Base-by-base conservation (phyloP, 352 stramenopile genomes). In the Peronosclerospora sorghi region DNA sequence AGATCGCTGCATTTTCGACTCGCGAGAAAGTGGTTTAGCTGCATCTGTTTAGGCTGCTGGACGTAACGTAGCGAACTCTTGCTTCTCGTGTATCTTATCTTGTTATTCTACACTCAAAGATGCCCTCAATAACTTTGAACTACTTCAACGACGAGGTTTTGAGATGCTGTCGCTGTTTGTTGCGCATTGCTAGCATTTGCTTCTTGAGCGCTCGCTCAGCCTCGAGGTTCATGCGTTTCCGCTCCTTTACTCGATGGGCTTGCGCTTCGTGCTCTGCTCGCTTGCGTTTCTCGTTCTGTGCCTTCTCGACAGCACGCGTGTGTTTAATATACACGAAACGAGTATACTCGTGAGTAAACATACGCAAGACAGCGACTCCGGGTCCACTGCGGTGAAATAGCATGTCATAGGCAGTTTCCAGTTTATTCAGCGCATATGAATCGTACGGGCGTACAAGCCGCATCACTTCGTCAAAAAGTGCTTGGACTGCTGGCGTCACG, bases 271-370 rank as follows among this genome's bases (percentile, higher is more conserved):
- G 60, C 47, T 86, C 69, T 15, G 76, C 62, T 9, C 73, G 74
- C 45, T 83, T 82, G 32, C 73, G 65, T 43, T 86, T 83, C 30
- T 89, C 73, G 34, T 64, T 66, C 21, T 59, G 54, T 5, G 68
- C 77, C 36, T 86, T 89, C 32, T 85, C 77, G 17, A 73, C 66
- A 0, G 77, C 74, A 8, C 73, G 74, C 13, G 69, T 78, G n/a
- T n/a, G 59, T 48, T 92, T 92, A 34, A 82, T 66, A 56, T 86
- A 85, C 42, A 92, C 45, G 44, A 86, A 85, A 9, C 76, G 76
- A 36, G 80, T 92, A 62, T 89, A 92, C 48, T 92, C 80, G 27
- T 86, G 68, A 4, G 81, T 68, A 26, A 92, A 59, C 45, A 73
- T 77, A 21, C 67, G 67, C 36, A 92, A 48, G 20, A 89, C 58